A percentile compares a stretch with the other conserved stretches of the same genome.
phyloP scores from a whole-genome alignment of 305 asterid species.

The Fraxinus dipetala region DNA sequence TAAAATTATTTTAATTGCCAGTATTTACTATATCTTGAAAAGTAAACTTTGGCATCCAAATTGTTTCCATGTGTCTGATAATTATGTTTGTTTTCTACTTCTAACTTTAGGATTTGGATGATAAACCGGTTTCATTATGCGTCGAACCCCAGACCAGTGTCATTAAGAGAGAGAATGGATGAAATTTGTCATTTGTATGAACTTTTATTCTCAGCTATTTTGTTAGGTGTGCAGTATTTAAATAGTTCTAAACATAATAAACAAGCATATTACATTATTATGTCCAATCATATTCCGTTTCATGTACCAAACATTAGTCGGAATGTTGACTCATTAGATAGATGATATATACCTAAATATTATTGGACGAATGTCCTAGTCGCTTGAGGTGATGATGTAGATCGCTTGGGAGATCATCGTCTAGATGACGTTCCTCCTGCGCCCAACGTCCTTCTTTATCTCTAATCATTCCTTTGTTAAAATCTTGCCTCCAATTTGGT shows the following conservation, averaged over 20 bases:
- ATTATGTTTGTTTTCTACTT: not conserved
- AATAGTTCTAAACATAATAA: not conserved
- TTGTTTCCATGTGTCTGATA: not conserved
- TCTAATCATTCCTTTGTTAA: constrained; percentile 54
- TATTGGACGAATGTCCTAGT: not conserved
- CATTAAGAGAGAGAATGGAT: not conserved
- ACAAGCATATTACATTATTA: not conserved
- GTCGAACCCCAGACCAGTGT: not conserved
- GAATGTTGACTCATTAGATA: not conserved
- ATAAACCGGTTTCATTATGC: not conserved
- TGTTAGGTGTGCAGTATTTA: not conserved
- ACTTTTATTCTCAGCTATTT: not conserved
- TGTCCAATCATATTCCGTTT: not conserved
- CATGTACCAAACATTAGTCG: not conserved
- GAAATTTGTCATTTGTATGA: not conserved
- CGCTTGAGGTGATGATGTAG: constrained; percentile 27
- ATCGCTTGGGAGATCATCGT: constrained; percentile 35
- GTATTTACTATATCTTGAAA: not conserved
- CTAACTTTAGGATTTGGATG: not conserved
- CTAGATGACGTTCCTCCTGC: constrained; percentile 34
- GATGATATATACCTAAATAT: not conserved
- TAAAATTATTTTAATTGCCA: not conserved
- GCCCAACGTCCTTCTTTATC: constrained; percentile 45
- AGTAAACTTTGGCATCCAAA: not conserved
- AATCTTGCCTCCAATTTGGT: constrained; percentile 51